Evolutionary conservation across 768 basidiomycete species (phyloP).

Genomic region (Boletellus ananas): DNA sequence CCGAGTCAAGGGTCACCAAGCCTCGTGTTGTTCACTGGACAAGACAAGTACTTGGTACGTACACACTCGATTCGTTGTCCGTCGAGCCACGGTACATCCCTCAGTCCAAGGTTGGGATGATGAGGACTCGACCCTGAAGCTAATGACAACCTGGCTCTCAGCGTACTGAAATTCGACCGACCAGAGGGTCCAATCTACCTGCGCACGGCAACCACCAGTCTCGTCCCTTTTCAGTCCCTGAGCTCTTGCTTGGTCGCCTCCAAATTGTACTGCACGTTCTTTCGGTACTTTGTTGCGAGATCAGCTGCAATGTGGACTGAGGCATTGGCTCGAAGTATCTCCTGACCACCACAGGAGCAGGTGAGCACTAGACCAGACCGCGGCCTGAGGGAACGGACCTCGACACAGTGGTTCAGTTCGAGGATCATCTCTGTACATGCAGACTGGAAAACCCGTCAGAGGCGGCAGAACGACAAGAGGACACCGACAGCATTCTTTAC

Average conservation of each 20-base stretch:
- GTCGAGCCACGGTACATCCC: too few relatives aligned
- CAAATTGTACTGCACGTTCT: constrained; percentile 91
- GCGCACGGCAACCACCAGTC: neutral
- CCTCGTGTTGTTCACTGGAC: neutral
- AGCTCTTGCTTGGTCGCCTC: constrained; percentile 55
- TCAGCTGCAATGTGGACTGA: constrained; percentile 79
- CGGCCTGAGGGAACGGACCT: constrained; percentile 44
- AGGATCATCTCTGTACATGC: constrained; percentile 90
- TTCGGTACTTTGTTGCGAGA: constrained; percentile 80
- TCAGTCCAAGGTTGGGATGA: too few relatives aligned
- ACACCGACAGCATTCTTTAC: constrained; percentile 78
- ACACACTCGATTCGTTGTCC: too few relatives aligned
- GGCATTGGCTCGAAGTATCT: constrained; percentile 74
- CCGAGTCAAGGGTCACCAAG: too few relatives aligned
- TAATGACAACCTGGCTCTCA: too few relatives aligned
- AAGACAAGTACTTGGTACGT: neutral
- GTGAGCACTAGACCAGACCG: neutral
- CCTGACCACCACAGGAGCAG: constrained; percentile 38
- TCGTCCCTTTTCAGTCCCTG: neutral
- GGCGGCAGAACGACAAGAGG: neutral
- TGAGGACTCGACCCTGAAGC: too few relatives aligned
- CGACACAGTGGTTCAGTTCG: constrained; percentile 84
- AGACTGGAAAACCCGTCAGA: constrained; percentile 45
- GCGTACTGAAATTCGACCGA: neutral
- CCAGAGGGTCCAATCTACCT: neutral